phyloP scores from a whole-genome alignment of 208 protist species.

The Leishmania major region DNA sequence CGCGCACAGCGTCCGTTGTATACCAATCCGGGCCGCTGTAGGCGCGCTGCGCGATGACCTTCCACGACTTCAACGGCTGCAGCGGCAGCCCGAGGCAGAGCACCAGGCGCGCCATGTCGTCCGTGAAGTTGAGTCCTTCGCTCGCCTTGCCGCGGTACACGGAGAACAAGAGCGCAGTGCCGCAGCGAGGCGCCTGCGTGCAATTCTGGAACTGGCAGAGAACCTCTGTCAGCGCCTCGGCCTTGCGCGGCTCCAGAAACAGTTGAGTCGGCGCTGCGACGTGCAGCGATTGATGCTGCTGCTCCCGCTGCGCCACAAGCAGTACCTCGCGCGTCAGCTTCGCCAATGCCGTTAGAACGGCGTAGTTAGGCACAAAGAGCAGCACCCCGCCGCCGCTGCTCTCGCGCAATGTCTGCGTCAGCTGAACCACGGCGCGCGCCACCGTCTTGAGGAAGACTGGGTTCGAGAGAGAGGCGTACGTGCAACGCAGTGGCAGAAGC shows the following conservation, averaged over 20 bases:
- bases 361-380: conserved; percentile 94
- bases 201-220: conserved; percentile 23
- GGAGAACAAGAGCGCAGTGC: conserved; percentile 64
- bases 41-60: conserved; percentile 50
- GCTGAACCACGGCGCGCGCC: conserved; percentile 38
- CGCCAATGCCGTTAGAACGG: conserved; percentile 37
- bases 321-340: conserved; percentile 25
- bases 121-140: conserved; percentile 96
- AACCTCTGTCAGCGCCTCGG: conserved; percentile 31
- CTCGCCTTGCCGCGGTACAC: conserved; percentile 96
- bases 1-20: conserved; percentile 76
- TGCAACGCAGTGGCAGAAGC: conserved; percentile 55
- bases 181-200: conserved; percentile 18
- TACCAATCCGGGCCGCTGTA: conserved; percentile 93
- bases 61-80: conserved; percentile 62
- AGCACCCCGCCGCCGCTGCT: conserved; percentile 80
- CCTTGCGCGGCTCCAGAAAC: conserved; percentile 39
- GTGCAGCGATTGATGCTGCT: background rate
- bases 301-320: background rate
- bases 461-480: conserved; percentile 44
- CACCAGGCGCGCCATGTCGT: conserved; percentile 93
- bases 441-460: conserved; percentile 52
- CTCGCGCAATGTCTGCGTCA: conserved; percentile 42
- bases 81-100: conserved; percentile 93
- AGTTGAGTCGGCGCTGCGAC: conserved; percentile 10